Percentiles rank a stretch among this genome's conserved stretches.
These are phyloP conservation scores for Aspergillus terreus DNA, from an alignment of 2,329 filamentous ascomycete species.

Conservation along the genomic window DNA sequence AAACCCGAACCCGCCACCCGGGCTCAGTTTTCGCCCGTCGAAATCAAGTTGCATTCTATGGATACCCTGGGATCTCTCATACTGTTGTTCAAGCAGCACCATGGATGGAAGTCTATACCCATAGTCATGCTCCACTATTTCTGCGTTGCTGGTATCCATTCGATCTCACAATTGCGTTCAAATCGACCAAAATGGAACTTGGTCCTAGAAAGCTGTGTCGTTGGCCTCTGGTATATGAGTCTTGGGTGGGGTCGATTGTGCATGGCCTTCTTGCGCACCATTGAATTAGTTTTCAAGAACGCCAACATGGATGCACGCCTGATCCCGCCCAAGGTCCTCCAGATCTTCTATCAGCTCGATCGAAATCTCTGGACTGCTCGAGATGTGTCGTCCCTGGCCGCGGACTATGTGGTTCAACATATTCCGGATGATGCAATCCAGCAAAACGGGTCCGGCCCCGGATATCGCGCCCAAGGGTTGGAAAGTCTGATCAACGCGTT, in stretches of 20 bases:
- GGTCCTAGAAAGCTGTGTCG: conserved; percentile 19
- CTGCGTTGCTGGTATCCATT: conserved; percentile 18
- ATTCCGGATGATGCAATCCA: not conserved
- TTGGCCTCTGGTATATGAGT: conserved; percentile 23
- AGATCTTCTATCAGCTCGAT: conserved; percentile 15
- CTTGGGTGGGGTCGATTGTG: conserved; percentile 22
- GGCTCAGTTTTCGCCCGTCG: conserved; percentile 8
- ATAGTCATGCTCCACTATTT: conserved; percentile 25
- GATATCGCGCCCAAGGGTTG: not conserved
- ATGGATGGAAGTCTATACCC: conserved; percentile 22
- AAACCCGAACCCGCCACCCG: not conserved
- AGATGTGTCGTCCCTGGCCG: conserved; percentile 16
- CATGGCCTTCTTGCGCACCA: conserved; percentile 21
- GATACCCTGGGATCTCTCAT: conserved; percentile 18
- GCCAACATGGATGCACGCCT: conserved; percentile 9
- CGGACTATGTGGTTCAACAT: conserved; percentile 20
- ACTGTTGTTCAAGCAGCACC: conserved; percentile 16
- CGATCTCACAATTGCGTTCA: conserved; percentile 12
- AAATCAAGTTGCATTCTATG: conserved; percentile 12
- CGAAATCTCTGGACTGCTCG: conserved; percentile 15
- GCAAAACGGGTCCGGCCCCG: not conserved
- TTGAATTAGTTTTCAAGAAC: conserved; percentile 16
- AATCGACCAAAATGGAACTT: conserved; percentile 17
- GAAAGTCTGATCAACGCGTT: not conserved
- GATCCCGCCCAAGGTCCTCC: conserved; percentile 13